phyloP scores from a whole-genome alignment of 2,329 filamentous ascomycete genomes.

The Dothistroma pini region DNA sequence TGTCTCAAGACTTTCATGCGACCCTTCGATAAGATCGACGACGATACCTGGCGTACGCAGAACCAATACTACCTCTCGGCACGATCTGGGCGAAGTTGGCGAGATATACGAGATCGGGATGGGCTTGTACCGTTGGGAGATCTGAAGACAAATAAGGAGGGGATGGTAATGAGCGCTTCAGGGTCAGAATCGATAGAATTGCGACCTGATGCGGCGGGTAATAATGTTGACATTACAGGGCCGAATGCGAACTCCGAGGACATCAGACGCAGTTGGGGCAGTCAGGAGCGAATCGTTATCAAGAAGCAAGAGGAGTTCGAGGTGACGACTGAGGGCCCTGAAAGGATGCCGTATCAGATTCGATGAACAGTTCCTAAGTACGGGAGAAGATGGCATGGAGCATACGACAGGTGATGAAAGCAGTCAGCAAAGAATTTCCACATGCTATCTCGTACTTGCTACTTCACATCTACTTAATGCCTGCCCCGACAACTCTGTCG shows the following conservation, averaged over 20 bases:
- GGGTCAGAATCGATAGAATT: constrained; percentile 7
- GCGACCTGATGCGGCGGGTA: constrained; percentile 7
- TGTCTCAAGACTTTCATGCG: constrained; percentile 21
- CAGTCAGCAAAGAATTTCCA: background rate
- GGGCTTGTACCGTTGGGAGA: constrained; percentile 2
- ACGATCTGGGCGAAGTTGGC: constrained; percentile 11
- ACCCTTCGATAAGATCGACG: constrained; percentile 21
- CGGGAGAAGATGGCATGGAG: background rate
- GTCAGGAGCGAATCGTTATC: constrained; percentile 12
- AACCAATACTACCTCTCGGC: constrained; percentile 13
- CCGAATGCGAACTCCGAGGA: constrained; percentile 6
- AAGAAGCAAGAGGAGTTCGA: constrained; percentile 7
- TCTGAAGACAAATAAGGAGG: constrained; percentile 1
- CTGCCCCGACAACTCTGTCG: background rate
- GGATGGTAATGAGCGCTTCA: background rate
- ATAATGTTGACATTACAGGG: constrained; percentile 7
- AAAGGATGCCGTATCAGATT: constrained; percentile 12
- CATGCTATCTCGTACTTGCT: background rate
- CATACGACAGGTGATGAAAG: background rate
- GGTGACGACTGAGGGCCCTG: constrained; percentile 6
- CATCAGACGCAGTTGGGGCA: constrained; percentile 10
- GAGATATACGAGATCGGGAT: constrained; percentile 3
- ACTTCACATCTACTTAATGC: background rate
- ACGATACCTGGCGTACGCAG: constrained; percentile 18
- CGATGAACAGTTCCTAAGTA: constrained; percentile 1